Base-by-base conservation (phyloP, 345 rosid species). In the Arabis alpina region DNA sequence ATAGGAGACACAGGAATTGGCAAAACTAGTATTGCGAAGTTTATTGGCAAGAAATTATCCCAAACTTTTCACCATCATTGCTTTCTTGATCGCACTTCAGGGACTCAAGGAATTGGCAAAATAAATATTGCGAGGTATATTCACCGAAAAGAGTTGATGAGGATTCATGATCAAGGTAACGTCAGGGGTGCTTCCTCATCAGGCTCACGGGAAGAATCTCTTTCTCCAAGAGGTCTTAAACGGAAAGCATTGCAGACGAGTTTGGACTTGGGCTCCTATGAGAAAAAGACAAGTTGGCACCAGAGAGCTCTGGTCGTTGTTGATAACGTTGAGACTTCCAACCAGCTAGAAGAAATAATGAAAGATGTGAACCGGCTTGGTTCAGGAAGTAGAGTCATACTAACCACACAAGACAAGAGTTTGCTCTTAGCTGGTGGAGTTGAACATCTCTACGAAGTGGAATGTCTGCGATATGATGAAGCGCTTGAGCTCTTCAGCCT, bases 371-470 rank as follows among this genome's bases (percentile, higher is more conserved):
- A 24, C 2, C 4, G 7, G 54, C 54, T 50, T 50, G 32, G 14
- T 50, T 6, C 54, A 49, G 54, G 54, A 10, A 49, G 54, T 23
- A 49, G 54, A 10, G 54, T 49, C 9, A 50, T 50, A 10, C 1
- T 51, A 10, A 51, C 54, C 2, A 51, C 54, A 51, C 14, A 51
- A 24, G 32, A 51, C 14, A 51, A 24, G 32, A 51, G 32, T 50
- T 10, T 24, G 54, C 32, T 50, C 54, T 23, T 10, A 24, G 8
- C 8, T 10, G 11, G 14, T 24, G 54, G 54, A 50, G 34, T 10
- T 24, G 34, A 51, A 51, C 32, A 51, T 51, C 8, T 51, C 14
- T 51, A 51, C 14, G 54, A 51, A 51, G 34, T 51, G 34, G 32
- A 51, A 2, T 51, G 2, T 24, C 34, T 24, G 32, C 24, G 25